Base-by-base conservation (phyloP, 306 rosid genomes). In the apple (Malus domestica) region DNA sequence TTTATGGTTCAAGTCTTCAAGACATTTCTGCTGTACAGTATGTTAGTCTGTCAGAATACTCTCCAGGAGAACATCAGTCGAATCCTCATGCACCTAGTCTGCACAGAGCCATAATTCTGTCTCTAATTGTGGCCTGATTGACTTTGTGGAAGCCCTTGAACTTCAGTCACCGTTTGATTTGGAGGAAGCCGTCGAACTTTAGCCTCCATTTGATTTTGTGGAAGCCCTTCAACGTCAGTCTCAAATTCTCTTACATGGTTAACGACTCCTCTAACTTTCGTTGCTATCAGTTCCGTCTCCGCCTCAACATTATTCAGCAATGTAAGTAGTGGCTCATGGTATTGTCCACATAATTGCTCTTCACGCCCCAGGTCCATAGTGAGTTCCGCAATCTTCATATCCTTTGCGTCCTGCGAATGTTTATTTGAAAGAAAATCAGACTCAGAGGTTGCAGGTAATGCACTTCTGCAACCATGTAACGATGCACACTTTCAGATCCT, bases 371-470 rank as follows among this genome's bases (percentile, higher is more conserved):
- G 85, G 68, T 86, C 85, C 79, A 25, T 16, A 0, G 64, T 80
- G 45, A 84, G 86, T 55, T 79, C 61, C 46, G 67, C 84, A 58
- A 79, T 87, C 75, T 63, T 84, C 82, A 32, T 72, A 80, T 87
- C 88, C 74, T 74, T 67, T 18, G 74, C 32, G 11, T 80, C 86
- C 86, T 85, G 64, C n/a, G 67, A 78, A 33, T 42, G 72, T 32
- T 6, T 38, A 32, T 8, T 32, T 65, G 61, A 32, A 8, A 52
- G 67, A 15, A 51, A 75, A 44, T 23, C 49, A 35, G 68, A 38
- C 4, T 38, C 55, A 61, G 15, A 40, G 20, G 23, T 73, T 29
- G 49, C 20, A 61, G 38, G 42, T 40, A 61, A 60, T 61, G 40
- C 25, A 44, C 55, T 7, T 61, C 8, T 14, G 30, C 38, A 6